Conservation (phyloP, 148 eudicot species). For the Persicaria tinctoria region DNA sequence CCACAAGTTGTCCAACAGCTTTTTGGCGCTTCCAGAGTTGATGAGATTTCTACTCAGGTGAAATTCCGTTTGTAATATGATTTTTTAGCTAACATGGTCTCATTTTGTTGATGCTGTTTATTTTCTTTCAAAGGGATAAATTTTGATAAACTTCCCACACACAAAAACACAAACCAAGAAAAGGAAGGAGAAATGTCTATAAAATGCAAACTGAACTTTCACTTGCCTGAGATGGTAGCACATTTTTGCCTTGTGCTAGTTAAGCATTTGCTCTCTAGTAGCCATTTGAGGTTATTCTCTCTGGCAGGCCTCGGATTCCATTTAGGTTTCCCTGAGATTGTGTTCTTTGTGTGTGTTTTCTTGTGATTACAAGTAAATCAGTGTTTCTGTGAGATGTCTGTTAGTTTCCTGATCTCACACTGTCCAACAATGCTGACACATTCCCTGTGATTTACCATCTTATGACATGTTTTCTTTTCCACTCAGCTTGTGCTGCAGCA, state of each 20-base stretch:
- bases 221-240: neutral
- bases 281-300: no score
- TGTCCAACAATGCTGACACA: neutral
- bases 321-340: no score
- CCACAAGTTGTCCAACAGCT: conserved; percentile 47
- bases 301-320: no score
- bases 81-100: neutral
- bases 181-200: neutral
- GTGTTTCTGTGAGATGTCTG: no score
- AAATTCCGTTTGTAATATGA: neutral
- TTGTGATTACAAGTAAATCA: no score
- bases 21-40: conserved; percentile 57
- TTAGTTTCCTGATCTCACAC: no score
- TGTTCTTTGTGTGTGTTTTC: no score
- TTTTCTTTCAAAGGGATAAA: neutral
- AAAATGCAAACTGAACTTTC: neutral
- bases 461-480: conserved; percentile 13
- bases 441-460: neutral
- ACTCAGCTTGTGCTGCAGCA: conserved; percentile 83
- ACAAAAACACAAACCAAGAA: neutral
- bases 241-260: neutral
- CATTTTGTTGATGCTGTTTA: neutral
- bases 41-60: conserved; percentile 81
- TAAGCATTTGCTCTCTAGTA: no score
- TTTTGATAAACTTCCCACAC: neutral